Percentiles rank a stretch among this genome's conserved stretches.
Conservation (phyloP, 2,329 filamentous ascomycete genomes). For the Monilinia laxa region DNA sequence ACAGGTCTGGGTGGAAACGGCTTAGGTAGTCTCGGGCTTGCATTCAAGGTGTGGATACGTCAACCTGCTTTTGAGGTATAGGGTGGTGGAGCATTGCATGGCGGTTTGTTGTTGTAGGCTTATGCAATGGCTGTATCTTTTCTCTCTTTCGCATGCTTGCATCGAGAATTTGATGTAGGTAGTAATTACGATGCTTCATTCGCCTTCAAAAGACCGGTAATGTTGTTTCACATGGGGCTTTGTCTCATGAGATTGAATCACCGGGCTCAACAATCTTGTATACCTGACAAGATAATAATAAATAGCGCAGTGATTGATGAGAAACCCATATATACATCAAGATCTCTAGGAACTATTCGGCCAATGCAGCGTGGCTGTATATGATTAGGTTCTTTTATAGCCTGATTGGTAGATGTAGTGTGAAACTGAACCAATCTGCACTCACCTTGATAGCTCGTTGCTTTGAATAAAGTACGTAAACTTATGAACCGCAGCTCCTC, state of each 20-base stretch:
- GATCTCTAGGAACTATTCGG: neutral
- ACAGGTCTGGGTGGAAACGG: neutral
- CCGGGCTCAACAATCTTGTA: neutral
- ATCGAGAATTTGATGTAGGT: neutral
- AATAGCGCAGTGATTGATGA: neutral
- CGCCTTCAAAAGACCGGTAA: neutral
- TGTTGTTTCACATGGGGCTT: neutral
- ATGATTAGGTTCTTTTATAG: neutral
- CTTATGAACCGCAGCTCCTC: no score
- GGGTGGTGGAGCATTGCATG: no score
- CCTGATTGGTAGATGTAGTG: neutral
- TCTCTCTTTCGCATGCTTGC: neutral
- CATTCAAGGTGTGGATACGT: neutral
- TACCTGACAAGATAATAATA: neutral
- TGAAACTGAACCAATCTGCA: neutral
- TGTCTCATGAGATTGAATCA: neutral
- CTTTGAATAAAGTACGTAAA: no score
- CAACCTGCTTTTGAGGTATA: no score
- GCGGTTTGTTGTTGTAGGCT: neutral
- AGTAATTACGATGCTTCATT: neutral
- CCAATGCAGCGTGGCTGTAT: neutral
- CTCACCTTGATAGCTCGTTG: rapidly evolving
- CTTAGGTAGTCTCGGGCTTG: neutral
- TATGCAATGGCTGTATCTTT: neutral
- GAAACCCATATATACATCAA: neutral